Base-by-base conservation (phyloP, 2,329 filamentous ascomycete species). In the Phyllachora maydis region DNA sequence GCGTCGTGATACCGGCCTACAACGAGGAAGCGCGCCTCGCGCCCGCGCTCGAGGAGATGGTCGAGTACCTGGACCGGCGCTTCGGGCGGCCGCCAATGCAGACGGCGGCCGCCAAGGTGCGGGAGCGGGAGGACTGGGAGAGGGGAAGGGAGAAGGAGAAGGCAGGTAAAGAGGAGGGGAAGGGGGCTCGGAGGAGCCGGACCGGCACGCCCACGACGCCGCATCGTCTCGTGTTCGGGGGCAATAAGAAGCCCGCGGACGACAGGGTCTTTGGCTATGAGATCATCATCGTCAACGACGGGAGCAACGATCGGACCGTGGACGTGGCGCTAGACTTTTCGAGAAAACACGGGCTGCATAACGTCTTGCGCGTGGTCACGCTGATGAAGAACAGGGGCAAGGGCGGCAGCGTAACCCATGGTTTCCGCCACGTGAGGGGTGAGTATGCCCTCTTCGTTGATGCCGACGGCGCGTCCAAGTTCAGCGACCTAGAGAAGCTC, bases 401-500 rank as follows among this genome's bases (percentile, higher is more conserved):
- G 49, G 88, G 88, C 25, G 88, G 88, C 12, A 79, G 81, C 6
- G 88, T 95, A 18, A 91, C 81, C 3, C 88, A 98, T 47, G 88
- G 88, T 6, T 75, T 98, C 59, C 65, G 88, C 18, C 88, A 98
- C 50, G 82, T 78, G 4, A 62, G 88, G 21, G 88, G 88, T 10
- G 62, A 71, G 39, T 93, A 93, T 46, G 72, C 78, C 16, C 65
- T 93, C 5, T 98, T 98, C 45, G 88, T 85, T 1, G 88, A 98
- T 43, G 88, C 88, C 0, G 88, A 98, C 46, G 88, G 88, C 1
- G 88, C 88, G 1, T 85, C 75, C 37, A 65, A 67, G 31, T 95
- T 98, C 42, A 62, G 62, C 25, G 85, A 95, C 43, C 56, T 95
- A 8, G 66, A 61, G n/a, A 77, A 73, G 37, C 59, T 98, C 28